Evolutionary conservation across 495 filamentous ascomycete genomes (phyloP).

Genomic region (Penicillium egyptiacum): DNA sequence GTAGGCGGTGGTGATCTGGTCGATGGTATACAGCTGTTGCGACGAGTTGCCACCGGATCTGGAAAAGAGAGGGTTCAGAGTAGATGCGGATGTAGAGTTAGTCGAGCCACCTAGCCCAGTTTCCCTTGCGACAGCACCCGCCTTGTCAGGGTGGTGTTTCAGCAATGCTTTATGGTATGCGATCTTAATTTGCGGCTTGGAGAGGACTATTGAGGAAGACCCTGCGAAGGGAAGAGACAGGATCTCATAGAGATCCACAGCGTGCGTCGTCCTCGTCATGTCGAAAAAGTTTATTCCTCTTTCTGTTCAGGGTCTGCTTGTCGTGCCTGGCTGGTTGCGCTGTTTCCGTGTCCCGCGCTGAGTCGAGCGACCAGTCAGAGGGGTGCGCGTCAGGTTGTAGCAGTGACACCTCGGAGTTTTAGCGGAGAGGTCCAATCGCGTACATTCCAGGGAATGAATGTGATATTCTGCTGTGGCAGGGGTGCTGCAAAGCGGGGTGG

Average conservation of each 20-base stretch:
- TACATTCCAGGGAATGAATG: neutral
- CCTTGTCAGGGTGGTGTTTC: slow-evolving; percentile 80
- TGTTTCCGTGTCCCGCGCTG: slow-evolving; percentile 5
- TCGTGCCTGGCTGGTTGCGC: neutral
- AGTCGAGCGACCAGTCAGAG: slow-evolving; percentile 5
- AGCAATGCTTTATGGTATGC: slow-evolving; percentile 81
- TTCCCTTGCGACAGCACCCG: slow-evolving; percentile 22
- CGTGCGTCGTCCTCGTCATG: slow-evolving; percentile 27
- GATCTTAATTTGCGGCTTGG: slow-evolving; percentile 59
- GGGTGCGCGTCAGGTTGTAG: neutral
- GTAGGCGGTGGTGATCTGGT: slow-evolving; percentile 79
- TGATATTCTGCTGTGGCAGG: slow-evolving; percentile 3
- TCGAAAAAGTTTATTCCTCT: neutral
- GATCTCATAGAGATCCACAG: slow-evolving; percentile 52
- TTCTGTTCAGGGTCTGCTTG: neutral
- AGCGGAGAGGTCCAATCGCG: slow-evolving; percentile 8
- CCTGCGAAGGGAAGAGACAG: slow-evolving; percentile 48
- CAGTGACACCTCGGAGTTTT: slow-evolving; percentile 4
- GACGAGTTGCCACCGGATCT: slow-evolving; percentile 1
- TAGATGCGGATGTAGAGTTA: neutral
- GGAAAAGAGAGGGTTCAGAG: neutral
- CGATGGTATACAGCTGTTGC: slow-evolving; percentile 55
- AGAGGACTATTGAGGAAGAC: slow-evolving; percentile 20
- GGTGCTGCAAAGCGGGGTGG: slow-evolving; percentile 14
- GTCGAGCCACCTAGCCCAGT: neutral